Base-by-base conservation (phyloP, 2,329 filamentous ascomycete species). In the Helotiales sp. region DNA sequence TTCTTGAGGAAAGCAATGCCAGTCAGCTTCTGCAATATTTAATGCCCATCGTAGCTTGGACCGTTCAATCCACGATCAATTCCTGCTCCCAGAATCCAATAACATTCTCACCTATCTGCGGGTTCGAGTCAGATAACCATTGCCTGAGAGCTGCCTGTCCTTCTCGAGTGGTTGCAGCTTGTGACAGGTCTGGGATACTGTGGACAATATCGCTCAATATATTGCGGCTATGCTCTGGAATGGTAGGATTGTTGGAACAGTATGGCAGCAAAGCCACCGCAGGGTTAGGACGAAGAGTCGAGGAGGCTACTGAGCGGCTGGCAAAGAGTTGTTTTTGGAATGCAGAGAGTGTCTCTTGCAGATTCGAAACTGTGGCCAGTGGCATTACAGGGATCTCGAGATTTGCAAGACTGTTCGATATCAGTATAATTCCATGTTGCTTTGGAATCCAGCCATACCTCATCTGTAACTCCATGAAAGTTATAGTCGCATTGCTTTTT, bases 51-150 rank as follows among this genome's bases (percentile, higher is more conserved):
- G 13, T 24, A 44, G 9, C 15, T 44, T 44, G 10, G 22, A 3
- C 13, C 40, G 27, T 24, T 64, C 49, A 65, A 31, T 67, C 63
- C 25, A 57, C 52, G 46, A 70, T 33, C 44, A 64, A 64, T 46
- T 71, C 69, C 22, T 65, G 48, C 27, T 59, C 57, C 70, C 70
- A 72, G 59, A 72, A 72, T 5, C 57, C 61, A 25, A 70, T 64
- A n/a, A 70, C 57, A 38, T 69, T 63, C 24, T 66, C 61, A 9
- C 61, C 63, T 13, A 54, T 46, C 22, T 57, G 53, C 12, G 59
- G 56, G 12, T 33, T 46, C 12, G 46, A 55, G 8, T 64, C 64
- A 27, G 63, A 57, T 5, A 73, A 30, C 52, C 63, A 67, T 5
- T 63, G 34, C 24, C 54, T 54, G n/a, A 73, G 50, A 4, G 22